Evolutionary conservation across 2,329 filamentous ascomycete species (phyloP).

Genomic region (Beauveria rudraprayagi): DNA sequence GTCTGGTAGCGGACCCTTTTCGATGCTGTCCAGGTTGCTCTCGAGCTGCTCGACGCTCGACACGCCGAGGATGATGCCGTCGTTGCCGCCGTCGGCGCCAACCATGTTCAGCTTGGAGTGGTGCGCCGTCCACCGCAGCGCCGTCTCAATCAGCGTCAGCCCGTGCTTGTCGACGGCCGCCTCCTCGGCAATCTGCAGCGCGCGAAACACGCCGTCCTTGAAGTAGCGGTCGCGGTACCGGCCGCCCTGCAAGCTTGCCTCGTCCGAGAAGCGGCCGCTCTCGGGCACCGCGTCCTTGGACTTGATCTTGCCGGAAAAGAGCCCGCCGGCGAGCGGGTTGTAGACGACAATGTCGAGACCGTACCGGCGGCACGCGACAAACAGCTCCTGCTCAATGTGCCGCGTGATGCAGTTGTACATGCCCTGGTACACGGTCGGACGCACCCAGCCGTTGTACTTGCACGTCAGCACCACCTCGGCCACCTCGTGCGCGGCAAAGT

Average conservation of each 20-base stretch:
- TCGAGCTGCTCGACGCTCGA: slow-evolving; percentile 50
- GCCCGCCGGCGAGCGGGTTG: slow-evolving; percentile 73
- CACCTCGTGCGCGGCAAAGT: slow-evolving; percentile 82
- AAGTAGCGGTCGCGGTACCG: slow-evolving; percentile 65
- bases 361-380: slow-evolving; percentile 66
- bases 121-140: slow-evolving; percentile 65
- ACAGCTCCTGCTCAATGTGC: slow-evolving; percentile 65
- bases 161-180: slow-evolving; percentile 58
- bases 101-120: slow-evolving; percentile 53
- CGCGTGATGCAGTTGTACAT: slow-evolving; percentile 82
- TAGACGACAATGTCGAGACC: slow-evolving; percentile 73
- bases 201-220: slow-evolving; percentile 54
- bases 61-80: slow-evolving; percentile 53
- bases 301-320: slow-evolving; percentile 76
- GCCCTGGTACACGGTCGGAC: slow-evolving; percentile 76
- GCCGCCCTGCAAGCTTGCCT: slow-evolving; percentile 39
- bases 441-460: slow-evolving; percentile 72
- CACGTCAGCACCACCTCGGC: slow-evolving; percentile 76
- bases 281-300: slow-evolving; percentile 51
- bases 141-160: slow-evolving; percentile 63
- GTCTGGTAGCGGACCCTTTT: slow-evolving; percentile 66
- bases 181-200: slow-evolving; percentile 63
- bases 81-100: slow-evolving; percentile 47
- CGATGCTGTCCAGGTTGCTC: slow-evolving; percentile 48
- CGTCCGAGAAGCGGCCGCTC: slow-evolving; percentile 63